Evolutionary conservation across 2,329 filamentous ascomycete species (phyloP).

Genomic region (Cadophora malorum): DNA sequence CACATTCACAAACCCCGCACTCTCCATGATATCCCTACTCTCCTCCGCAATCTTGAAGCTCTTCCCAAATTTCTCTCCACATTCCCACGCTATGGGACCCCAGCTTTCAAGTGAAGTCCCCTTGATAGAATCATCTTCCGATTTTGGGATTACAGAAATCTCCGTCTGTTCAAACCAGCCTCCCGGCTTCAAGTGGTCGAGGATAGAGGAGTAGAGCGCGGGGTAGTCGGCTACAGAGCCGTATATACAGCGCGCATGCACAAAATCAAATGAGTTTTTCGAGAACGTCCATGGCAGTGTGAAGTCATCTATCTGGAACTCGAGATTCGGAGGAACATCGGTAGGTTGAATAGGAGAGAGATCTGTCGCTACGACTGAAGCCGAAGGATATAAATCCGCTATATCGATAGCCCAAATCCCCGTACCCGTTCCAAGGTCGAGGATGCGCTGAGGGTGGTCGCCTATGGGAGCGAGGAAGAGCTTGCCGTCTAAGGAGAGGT

Average conservation of each 20-base stretch:
- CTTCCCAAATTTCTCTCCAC: conserved; percentile 48
- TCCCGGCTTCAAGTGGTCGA: conserved; percentile 28
- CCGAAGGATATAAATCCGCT: conserved; percentile 38
- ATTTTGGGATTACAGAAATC: conserved; percentile 44
- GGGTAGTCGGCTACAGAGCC: conserved; percentile 26
- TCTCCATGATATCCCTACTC: conserved; percentile 27
- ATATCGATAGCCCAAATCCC: conserved; percentile 32
- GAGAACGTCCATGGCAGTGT: conserved; percentile 55
- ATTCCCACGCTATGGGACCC: conserved; percentile 51
- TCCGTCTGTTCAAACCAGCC: conserved; percentile 47
- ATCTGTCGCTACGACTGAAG: conserved; percentile 39
- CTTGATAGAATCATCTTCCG: conserved; percentile 27
- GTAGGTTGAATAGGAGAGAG: conserved; percentile 41
- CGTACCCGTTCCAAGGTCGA: conserved; percentile 32
- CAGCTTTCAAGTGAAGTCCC: conserved; percentile 46
- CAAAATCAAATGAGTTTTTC: conserved; percentile 54
- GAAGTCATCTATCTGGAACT: conserved; percentile 58
- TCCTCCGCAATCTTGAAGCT: conserved; percentile 43
- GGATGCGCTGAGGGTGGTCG: conserved; percentile 32
- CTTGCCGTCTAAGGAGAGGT: conserved; percentile 29
- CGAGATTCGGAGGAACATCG: conserved; percentile 55
- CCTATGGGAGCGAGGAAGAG: conserved; percentile 36
- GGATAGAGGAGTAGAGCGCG: conserved; percentile 21
- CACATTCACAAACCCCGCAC: conserved; percentile 42
- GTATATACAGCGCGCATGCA: conserved; percentile 54